Evolutionary conservation across 768 basidiomycete genomes (phyloP), one percentile per base, ranked within the genome.

Genomic region (Pulveroboletus frians): DNA sequence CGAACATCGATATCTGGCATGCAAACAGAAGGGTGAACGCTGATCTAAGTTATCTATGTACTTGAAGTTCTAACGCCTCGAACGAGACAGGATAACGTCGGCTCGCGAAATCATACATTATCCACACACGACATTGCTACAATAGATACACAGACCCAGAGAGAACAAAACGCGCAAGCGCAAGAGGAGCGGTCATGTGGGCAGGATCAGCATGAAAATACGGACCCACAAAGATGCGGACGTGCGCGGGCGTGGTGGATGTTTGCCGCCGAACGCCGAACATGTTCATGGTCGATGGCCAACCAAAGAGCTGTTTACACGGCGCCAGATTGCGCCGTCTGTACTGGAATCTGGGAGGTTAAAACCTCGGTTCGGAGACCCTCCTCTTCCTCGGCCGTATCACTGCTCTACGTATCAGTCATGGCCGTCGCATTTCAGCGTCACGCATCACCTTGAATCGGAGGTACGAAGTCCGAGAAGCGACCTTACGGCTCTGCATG

Each of bases 401-500:
- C 23, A 26, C 23, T 26, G 23, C 6, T 6, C 23, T 31, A 31
- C 7, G 6, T 9, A 38, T 50, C 21, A 56, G 54, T 40, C 10
- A 32, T 7, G 9, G 5, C 5, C n/a, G 35, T 20, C 27, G 21
- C 23, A 29, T 38, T 36, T 1, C 4, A 9, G 5, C 14, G 11
- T 18, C 9, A 14, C 13, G 8, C 2, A 26, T 14, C 14, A 60
- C 56, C 39, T 48, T 18, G 36, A 5, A 26, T 18, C 6, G 9
- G 35, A 9, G 8, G 38, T 30, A 29, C 15, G 46, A 38, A 53
- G 15, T 4, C 31, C 46, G 14, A 61, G 53, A 30, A 62, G 60
- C 17, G 45, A 52, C 5, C 50, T 58, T 31, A 60, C 56, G 1
- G 39, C 60, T 42, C 60, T 50, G 26, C 40, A 52, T 4, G 53